phyloP scores from a whole-genome alignment of 2,329 filamentous ascomycete genomes.

The Microcyclospora tardicrescens region DNA sequence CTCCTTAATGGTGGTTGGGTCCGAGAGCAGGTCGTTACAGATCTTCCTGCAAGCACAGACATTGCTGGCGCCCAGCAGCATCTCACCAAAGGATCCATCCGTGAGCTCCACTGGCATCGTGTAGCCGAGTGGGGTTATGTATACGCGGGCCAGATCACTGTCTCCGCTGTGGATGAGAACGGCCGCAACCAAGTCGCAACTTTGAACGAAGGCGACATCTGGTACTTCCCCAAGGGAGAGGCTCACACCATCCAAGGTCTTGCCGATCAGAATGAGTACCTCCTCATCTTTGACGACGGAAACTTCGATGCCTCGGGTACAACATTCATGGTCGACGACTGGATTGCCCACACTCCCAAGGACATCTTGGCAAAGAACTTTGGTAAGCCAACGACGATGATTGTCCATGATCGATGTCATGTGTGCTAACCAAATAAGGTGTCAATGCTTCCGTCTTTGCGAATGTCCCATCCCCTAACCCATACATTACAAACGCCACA shows the following conservation, averaged over 20 bases:
- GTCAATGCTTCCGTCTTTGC: conserved; percentile 24
- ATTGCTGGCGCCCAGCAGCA: conserved; percentile 58
- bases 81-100: conserved; percentile 50
- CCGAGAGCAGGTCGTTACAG: too few relatives aligned
- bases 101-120: conserved; percentile 54
- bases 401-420: too few relatives aligned
- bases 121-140: conserved; percentile 41
- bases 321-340: conserved; percentile 62
- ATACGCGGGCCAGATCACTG: conserved; percentile 40
- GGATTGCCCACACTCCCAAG: conserved; percentile 56
- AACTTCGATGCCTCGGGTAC: conserved; percentile 50
- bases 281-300: conserved; percentile 50
- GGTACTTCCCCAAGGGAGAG: conserved; percentile 41
- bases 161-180: conserved; percentile 40
- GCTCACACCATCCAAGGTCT: conserved; percentile 54
- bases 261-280: conserved; percentile 51
- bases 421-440: too few relatives aligned
- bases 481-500: conserved; percentile 32
- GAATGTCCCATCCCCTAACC: too few relatives aligned
- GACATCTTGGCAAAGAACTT: conserved; percentile 65
- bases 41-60: conserved; percentile 51
- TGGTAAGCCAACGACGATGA: conserved; percentile 52
- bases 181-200: conserved; percentile 38
- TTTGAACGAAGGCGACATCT: conserved; percentile 39
- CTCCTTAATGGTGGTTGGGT: too few relatives aligned